Base-by-base conservation (phyloP, 805 yeast genomes). In the Wickerhamiella slavikovae region DNA sequence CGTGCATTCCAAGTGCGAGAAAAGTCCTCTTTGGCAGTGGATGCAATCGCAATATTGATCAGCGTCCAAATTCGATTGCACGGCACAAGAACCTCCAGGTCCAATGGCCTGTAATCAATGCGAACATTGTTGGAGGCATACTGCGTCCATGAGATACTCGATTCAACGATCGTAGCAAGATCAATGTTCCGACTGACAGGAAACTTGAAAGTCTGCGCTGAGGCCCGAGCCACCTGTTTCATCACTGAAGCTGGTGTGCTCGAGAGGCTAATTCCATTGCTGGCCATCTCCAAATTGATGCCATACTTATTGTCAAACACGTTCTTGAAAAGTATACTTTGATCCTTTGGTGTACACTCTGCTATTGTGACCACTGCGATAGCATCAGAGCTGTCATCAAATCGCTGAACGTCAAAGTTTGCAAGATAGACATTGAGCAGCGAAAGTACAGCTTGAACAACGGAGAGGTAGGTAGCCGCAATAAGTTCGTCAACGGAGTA, bases 241-340 rank as follows among this genome's bases (percentile, higher is more conserved):
- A 18, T n/a, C 7, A 43, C 40, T 17, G 31, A 32, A 3, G 27
- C 14, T 0, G 57, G 53, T 0, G 51, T 34, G 15, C 37, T 39
- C 13, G 50, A 44, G 8, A 49, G 40, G 2, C 37, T 25, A 12
- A 56, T 34, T 2, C 61, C 61, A 29, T 56, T 57, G 11, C 48
- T 43, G 7, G 31, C 33, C 43, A 55, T 44, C 35, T 55, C 61
- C 20, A 43, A 41, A 28, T 55, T 53, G 34, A 55, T 41, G 5
- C 55, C 60, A 3, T 29, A 36, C 5, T 45, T 20, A 34, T 49
- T 46, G 30, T 55, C 58, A 32, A 55, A 56, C 3, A 52, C 49
- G 4, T 47, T 40, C 14, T 39, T 38, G 27, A 55, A 38, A 11
- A 55, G 36, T 6, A 40, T 33, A 14, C 34, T 22, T 15, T 37